Conservation (phyloP, 176 grass and related monocot species). For the Rhynchospora tenuis region DNA sequence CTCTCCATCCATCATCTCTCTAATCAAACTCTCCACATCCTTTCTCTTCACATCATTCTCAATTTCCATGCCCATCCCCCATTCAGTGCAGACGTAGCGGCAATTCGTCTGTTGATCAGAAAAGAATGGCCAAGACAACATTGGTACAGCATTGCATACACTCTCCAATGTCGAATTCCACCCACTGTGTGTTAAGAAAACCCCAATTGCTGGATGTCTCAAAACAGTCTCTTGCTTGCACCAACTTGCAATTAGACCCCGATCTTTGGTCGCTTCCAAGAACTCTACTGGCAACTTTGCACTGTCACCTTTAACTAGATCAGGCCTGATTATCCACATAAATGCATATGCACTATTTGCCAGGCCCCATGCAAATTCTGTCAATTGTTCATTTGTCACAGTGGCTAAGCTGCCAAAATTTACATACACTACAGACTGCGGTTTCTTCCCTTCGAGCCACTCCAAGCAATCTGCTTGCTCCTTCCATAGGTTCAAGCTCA, state of each 20-base stretch:
- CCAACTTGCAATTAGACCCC: conserved; percentile 13
- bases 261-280: conserved; percentile 12
- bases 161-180: conserved; percentile 22
- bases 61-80: conserved; percentile 19
- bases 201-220: conserved; percentile 19
- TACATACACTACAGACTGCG: background rate
- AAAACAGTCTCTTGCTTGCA: conserved; percentile 4
- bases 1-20: conserved; percentile 23
- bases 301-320: conserved; percentile 11
- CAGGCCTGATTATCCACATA: conserved; percentile 20
- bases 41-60: conserved; percentile 23
- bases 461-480: conserved; percentile 2
- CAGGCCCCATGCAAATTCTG: conserved; percentile 17
- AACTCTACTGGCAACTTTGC: conserved; percentile 17
- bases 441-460: conserved; percentile 13
- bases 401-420: conserved; percentile 9
- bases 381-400: conserved; percentile 10
- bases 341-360: conserved; percentile 12
- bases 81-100: conserved; percentile 7
- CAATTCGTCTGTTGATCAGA: conserved; percentile 22
- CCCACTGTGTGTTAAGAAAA: conserved; percentile 12
- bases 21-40: conserved; percentile 8
- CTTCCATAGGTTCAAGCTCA: conserved; percentile 21
- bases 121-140: conserved; percentile 19
- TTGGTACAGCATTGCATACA: conserved; percentile 8